phyloP scores from a whole-genome alignment of 129 eudicot species.

The Escallonia herrerae region DNA sequence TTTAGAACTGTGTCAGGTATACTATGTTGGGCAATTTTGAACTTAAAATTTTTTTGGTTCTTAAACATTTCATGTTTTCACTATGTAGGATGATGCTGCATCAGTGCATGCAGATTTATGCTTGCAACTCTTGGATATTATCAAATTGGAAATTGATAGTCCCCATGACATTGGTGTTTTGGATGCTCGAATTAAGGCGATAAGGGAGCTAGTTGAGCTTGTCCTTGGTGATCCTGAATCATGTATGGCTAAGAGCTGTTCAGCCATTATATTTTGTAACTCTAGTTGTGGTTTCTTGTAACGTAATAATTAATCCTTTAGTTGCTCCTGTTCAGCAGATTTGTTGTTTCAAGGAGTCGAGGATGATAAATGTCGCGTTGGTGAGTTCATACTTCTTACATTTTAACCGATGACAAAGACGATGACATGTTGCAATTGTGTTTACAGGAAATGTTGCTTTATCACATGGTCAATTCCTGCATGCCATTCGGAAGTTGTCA shows the following conservation, averaged over 20 bases:
- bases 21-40: slow-evolving; percentile 36
- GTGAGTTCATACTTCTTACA: slow-evolving; percentile 29
- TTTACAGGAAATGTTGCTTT: slow-evolving; percentile 65
- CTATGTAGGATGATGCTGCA: slow-evolving; percentile 71
- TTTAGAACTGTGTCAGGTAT: slow-evolving; percentile 60
- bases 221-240: slow-evolving; percentile 51
- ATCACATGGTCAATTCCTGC: slow-evolving; percentile 72
- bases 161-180: slow-evolving; percentile 29
- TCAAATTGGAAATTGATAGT: slow-evolving; percentile 27
- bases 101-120: slow-evolving; percentile 54
- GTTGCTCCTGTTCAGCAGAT: slow-evolving; percentile 39
- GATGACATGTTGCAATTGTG: slow-evolving; percentile 10
- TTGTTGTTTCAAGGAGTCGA: slow-evolving; percentile 40
- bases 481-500: slow-evolving; percentile 46
- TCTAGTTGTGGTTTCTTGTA: neutral
- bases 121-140: slow-evolving; percentile 38
- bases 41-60: neutral
- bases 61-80: slow-evolving; percentile 4
- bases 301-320: too few relatives aligned
- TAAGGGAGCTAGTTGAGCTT: slow-evolving; percentile 73
- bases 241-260: slow-evolving; percentile 28
- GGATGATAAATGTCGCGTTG: slow-evolving; percentile 21
- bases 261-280: neutral
- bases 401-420: neutral
- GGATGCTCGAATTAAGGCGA: slow-evolving; percentile 49